Evolutionary conservation across 208 protist genomes (phyloP).

Genomic region (Trypanosoma congolense): DNA sequence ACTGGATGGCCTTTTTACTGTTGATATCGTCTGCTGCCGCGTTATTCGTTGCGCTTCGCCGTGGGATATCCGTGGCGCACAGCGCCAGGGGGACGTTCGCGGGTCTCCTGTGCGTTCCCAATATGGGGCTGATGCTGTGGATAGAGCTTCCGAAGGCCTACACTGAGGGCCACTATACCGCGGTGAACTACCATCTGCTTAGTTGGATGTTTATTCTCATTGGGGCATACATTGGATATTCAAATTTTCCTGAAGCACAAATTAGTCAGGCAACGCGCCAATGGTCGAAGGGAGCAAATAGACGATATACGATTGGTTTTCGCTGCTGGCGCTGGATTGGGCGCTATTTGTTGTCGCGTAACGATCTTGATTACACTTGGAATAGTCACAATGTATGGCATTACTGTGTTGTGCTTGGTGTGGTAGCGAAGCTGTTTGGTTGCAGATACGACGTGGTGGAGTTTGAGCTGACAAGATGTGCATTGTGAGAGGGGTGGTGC

Average conservation of each 20-base stretch:
- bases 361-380: slow-evolving; percentile 49
- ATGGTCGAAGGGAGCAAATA: slow-evolving; percentile 1
- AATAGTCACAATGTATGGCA: slow-evolving; percentile 79
- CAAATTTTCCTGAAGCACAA: slow-evolving; percentile 45
- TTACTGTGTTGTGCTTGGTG: slow-evolving; percentile 44
- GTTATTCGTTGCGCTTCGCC: background rate
- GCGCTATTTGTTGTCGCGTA: slow-evolving; percentile 30
- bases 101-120: slow-evolving; percentile 35
- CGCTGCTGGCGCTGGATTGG: slow-evolving; percentile 6
- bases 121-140: slow-evolving; percentile 36
- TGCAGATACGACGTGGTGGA: slow-evolving; percentile 65
- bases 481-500: too few species aligned
- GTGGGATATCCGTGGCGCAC: background rate
- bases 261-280: slow-evolving; percentile 18
- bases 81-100: slow-evolving; percentile 5
- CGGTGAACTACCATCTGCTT: slow-evolving; percentile 46
- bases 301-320: background rate
- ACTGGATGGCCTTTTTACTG: background rate
- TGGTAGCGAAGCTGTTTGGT: slow-evolving; percentile 35
- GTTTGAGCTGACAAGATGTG: slow-evolving; percentile 31
- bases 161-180: slow-evolving; percentile 42
- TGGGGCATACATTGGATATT: slow-evolving; percentile 35
- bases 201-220: slow-evolving; percentile 47
- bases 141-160: slow-evolving; percentile 42
- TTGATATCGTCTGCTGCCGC: slow-evolving; percentile 4